Evolutionary conservation across 441 rosid genomes (phyloP).

Genomic region (Biscutella laevigata): DNA sequence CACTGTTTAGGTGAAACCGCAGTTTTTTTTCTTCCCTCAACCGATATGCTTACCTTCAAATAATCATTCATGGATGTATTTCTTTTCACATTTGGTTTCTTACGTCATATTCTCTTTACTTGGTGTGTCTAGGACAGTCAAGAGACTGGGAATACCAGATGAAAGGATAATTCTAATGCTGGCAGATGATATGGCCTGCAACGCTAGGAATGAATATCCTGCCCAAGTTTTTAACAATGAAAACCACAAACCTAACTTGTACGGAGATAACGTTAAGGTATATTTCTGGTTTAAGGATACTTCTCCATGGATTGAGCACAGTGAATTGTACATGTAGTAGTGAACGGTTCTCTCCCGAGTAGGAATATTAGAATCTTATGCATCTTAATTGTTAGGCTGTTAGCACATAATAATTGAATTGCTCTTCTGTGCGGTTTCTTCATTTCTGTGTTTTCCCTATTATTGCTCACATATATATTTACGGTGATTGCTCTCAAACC

Average conservation of each 20-base stretch:
- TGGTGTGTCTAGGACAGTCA: constrained; percentile 71
- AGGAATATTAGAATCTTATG: not conserved
- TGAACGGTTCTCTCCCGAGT: not conserved
- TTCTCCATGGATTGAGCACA: not conserved
- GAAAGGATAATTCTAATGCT: constrained; percentile 94
- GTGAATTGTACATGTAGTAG: not conserved
- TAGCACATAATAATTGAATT: not conserved
- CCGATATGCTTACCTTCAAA: not conserved
- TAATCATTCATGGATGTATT: not conserved
- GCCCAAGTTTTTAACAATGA: constrained; percentile 98
- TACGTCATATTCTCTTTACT: constrained; percentile 5
- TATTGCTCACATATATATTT: not conserved
- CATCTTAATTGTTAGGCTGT: not conserved
- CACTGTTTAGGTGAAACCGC: constrained; percentile 66
- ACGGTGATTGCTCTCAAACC: not conserved
- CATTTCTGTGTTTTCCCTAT: not conserved
- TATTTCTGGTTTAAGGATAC: constrained; percentile 3
- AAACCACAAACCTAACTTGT: constrained; percentile 82
- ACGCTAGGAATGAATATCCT: constrained; percentile 86
- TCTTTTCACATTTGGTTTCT: not conserved
- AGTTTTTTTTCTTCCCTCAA: not conserved
- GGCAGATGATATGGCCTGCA: constrained; percentile 98
- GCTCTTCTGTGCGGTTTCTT: not conserved
- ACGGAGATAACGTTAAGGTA: constrained; percentile 98
- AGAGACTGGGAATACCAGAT: constrained; percentile 88